Conservation (phyloP, 306 rosid species). For the Vigna radiata region DNA sequence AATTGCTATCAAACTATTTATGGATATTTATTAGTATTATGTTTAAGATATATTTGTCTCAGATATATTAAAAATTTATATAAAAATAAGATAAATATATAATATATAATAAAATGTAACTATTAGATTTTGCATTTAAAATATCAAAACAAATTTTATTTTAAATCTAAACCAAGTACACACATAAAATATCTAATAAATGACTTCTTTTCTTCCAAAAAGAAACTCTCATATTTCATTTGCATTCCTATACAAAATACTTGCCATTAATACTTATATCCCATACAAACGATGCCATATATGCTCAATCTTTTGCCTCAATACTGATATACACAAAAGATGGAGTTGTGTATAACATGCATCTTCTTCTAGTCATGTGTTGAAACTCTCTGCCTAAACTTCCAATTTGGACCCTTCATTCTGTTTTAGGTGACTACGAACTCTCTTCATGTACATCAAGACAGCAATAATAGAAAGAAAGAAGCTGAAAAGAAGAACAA, state of each 20-base stretch:
- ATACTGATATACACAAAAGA: neutral
- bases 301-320: neutral
- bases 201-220: too few species aligned
- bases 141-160: too few species aligned
- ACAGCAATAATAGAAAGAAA: conserved; percentile 37
- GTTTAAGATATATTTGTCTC: too few species aligned
- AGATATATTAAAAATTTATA: too few species aligned
- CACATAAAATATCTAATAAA: too few species aligned
- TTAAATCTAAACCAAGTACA: too few species aligned
- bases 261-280: neutral
- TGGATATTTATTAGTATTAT: too few species aligned
- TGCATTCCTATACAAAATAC: neutral
- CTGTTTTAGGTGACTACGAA: conserved; percentile 15
- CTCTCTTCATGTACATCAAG: conserved; percentile 33
- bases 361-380: neutral
- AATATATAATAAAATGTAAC: too few species aligned
- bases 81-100: too few species aligned
- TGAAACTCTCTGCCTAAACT: neutral
- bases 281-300: conserved; percentile 2
- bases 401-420: conserved; percentile 29
- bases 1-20: too few species aligned
- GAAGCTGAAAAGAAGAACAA: conserved; percentile 45
- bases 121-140: too few species aligned
- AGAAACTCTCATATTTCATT: too few species aligned
- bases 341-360: neutral